phyloP scores from a whole-genome alignment of 139 green algal genomes.

The Chlorella sorokiniana region DNA sequence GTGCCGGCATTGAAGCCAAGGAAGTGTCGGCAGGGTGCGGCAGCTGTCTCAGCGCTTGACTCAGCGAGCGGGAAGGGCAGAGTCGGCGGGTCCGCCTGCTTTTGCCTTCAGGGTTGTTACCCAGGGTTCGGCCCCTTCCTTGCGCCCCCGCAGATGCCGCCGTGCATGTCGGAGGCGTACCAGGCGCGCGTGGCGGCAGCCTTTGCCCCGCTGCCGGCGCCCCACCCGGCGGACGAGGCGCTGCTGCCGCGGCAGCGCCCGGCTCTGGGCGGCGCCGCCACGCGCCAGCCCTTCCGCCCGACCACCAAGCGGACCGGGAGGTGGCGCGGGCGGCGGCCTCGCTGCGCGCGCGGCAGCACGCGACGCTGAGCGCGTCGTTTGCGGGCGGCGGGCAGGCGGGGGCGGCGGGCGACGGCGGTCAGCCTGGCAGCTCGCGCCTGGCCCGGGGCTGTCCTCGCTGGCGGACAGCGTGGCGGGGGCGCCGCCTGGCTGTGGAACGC shows the following conservation, averaged over 20 bases:
- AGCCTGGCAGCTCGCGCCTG: conserved; percentile 1
- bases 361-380: background rate
- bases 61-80: no score
- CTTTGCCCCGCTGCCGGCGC: conserved; percentile 36
- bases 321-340: background rate
- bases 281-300: background rate
- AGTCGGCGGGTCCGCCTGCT: no score
- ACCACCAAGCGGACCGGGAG: background rate
- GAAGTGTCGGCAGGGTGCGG: background rate
- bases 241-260: conserved; percentile 29
- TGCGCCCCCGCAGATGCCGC: conserved; percentile 35
- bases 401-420: background rate
- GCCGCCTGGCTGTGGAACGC: conserved; percentile 19
- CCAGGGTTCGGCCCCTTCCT: background rate
- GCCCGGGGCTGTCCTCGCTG: background rate
- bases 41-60: no score
- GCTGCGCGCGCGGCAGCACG: conserved; percentile 2
- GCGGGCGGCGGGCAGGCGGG: background rate
- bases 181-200: conserved; percentile 26
- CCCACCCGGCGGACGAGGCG: background rate
- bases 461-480: background rate
- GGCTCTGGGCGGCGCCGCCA: background rate
- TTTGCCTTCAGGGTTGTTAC: no score
- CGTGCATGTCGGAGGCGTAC: conserved; percentile 32
- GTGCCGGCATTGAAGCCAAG: background rate